phyloP scores from a whole-genome alignment of 257 asterid species.

The Nicotiana noctiflora region DNA sequence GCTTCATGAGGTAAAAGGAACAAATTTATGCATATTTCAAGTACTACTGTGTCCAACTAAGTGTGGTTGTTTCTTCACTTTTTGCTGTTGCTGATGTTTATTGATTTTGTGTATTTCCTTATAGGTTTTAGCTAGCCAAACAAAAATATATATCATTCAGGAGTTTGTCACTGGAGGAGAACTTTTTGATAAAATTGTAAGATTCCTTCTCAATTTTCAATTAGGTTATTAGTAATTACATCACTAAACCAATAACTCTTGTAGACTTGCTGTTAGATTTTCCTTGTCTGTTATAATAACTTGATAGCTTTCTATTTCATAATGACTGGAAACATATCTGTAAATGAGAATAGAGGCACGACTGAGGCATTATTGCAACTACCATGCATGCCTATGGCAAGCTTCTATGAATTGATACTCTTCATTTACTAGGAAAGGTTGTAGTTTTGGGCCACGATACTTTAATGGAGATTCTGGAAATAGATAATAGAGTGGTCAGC shows the following conservation, averaged over 20 bases:
- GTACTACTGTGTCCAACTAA: neutral
- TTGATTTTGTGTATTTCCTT: neutral
- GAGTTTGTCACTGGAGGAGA: conserved; percentile 94
- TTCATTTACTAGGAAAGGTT: neutral
- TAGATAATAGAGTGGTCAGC: neutral
- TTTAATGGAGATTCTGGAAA: neutral
- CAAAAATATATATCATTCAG: conserved; percentile 70
- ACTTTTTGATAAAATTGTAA: conserved; percentile 81
- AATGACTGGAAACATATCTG: neutral
- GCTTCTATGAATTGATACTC: neutral
- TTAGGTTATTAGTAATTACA: neutral
- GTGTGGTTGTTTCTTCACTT: neutral
- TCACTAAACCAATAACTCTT: neutral
- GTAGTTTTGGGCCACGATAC: neutral
- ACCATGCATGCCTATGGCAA: neutral
- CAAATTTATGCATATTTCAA: neutral
- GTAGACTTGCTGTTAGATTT: neutral
- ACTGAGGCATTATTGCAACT: neutral
- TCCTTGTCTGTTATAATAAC: neutral
- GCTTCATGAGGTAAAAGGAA: conserved; percentile 68
- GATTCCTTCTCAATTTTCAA: conserved; percentile 15
- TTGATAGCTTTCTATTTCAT: neutral
- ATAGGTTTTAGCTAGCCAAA: conserved; percentile 75
- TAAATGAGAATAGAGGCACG: conserved; percentile 1
- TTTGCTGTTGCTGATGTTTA: neutral